Evolutionary conservation across 345 rosid species (phyloP).

Genomic region (Eutrema japonicum): DNA sequence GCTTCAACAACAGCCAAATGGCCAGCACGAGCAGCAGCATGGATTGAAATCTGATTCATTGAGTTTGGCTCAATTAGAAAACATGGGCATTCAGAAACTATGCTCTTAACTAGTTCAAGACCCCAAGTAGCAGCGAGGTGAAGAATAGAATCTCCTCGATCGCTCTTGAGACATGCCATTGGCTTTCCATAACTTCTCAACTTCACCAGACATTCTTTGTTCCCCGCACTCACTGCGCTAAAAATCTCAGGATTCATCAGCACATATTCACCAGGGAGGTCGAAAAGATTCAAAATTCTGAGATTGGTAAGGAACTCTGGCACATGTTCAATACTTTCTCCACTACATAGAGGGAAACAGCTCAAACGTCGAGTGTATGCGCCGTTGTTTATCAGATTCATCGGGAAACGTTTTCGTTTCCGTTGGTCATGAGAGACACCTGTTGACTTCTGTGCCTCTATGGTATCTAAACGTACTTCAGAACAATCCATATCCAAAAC

Average conservation of each 20-base stretch:
- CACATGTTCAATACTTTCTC: background rate
- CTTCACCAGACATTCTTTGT: background rate
- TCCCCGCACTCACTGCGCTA: background rate
- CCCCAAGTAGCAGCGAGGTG: slow-evolving; percentile 20
- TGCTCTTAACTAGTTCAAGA: slow-evolving; percentile 1
- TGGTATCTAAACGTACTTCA: background rate
- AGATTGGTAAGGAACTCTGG: slow-evolving; percentile 18
- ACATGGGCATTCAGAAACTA: background rate
- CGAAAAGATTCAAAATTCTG: background rate
- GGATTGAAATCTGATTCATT: slow-evolving; percentile 20
- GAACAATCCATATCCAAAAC: slow-evolving; percentile 18
- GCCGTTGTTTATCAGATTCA: background rate
- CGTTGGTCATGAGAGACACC: background rate
- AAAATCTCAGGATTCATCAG: background rate
- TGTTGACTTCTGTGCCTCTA: slow-evolving; percentile 4
- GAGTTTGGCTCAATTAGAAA: background rate
- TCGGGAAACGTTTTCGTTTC: background rate
- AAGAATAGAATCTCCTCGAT: slow-evolving; percentile 16
- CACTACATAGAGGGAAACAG: background rate
- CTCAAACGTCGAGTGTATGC: background rate
- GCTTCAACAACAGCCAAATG: background rate
- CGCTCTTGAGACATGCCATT: background rate
- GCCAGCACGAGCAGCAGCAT: slow-evolving; percentile 31
- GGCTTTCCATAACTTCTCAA: background rate
- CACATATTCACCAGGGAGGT: background rate